phyloP scores from a whole-genome alignment of 2,329 filamentous ascomycete species.

The Chaetomiaceae sp. region DNA sequence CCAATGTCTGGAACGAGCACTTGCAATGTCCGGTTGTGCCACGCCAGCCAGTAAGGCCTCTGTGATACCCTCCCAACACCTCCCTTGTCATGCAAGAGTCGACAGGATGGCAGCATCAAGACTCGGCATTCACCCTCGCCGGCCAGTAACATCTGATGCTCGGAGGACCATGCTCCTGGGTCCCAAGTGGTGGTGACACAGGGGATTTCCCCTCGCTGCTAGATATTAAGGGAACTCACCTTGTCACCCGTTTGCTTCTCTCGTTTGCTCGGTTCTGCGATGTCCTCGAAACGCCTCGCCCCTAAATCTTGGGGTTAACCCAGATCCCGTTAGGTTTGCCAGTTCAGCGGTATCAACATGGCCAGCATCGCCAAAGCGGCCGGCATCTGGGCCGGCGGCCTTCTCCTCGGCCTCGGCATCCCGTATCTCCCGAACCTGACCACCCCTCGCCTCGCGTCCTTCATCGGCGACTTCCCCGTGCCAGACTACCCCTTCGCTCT shows the following conservation, averaged over 20 bases:
- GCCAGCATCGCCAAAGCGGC: constrained; percentile 15
- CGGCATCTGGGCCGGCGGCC: constrained; percentile 20
- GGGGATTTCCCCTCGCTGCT: not conserved
- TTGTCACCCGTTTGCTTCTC: not conserved
- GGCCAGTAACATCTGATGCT: constrained; percentile 3
- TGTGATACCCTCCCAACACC: constrained; percentile 9
- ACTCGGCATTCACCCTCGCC: constrained; percentile 1
- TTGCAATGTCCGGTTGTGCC: constrained; percentile 18
- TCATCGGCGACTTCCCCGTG: constrained; percentile 24
- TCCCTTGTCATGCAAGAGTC: constrained; percentile 6
- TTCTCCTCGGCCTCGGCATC: constrained; percentile 22
- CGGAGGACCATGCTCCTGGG: constrained; percentile 14
- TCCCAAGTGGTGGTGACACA: not conserved
- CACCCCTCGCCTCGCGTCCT: constrained; percentile 18
- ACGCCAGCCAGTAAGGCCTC: constrained; percentile 15
- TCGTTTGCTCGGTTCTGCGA: not conserved
- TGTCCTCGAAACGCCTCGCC: no score
- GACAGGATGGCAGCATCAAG: constrained; percentile 2
- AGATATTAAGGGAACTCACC: not conserved
- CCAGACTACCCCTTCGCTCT: constrained; percentile 22
- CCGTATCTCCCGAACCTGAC: constrained; percentile 22
- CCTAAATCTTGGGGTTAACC: not conserved
- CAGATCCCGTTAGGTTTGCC: not conserved
- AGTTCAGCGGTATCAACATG: constrained; percentile 7
- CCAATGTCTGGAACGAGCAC: constrained; percentile 13